Base-by-base conservation (phyloP, 306 rosid species). In the Citrullus colocynthis region DNA sequence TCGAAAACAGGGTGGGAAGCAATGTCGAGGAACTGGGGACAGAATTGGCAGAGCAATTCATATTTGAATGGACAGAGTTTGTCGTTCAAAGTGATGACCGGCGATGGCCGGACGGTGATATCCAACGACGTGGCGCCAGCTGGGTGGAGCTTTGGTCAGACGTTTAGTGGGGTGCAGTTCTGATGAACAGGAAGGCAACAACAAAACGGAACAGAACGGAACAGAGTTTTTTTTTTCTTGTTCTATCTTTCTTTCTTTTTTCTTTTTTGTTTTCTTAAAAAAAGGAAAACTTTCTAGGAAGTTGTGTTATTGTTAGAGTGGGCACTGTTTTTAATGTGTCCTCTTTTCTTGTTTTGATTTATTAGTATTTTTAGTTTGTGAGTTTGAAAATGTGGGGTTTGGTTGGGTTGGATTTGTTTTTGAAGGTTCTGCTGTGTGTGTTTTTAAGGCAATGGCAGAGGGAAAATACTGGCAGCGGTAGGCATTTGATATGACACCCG, bases 1-100 rank as follows among this genome's bases (percentile, higher is more conserved):
- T 92, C 97, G 6, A 88, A 80, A 77, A 85, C 93, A 14, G 71
- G 73, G 32, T 92, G 97, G 97, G 82, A 86, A 82, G 57, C 89
- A n/a, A 86, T 92, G 93, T 83, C 91, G 0, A 85, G 91, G 58
- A 92, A 92, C 59, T 92, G 97, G 97, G 97, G 97, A 0, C 97
- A 92, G 67, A 92, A 92, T 52, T 92, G 97, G 97, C 96, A 92
- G 70, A 90, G 88, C 87, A 92, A 90, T 76, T 14, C 85, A 21
- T 24, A 82, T 80, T 88, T 92, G n/a, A 79, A 89, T 9, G 92
- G 96, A 28, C 97, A 89, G n/a, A 76, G 84, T 80, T 92, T 92
- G 14, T 92, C 96, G 1, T 90, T 92, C 36, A 88, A 86, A 85
- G 90, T 92, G 44, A 84, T 85, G 30, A 76, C 91, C n/a, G 82